phyloP scores from a whole-genome alignment of 192 early-diverging fungal genomes.

The Coemansia sp. region DNA sequence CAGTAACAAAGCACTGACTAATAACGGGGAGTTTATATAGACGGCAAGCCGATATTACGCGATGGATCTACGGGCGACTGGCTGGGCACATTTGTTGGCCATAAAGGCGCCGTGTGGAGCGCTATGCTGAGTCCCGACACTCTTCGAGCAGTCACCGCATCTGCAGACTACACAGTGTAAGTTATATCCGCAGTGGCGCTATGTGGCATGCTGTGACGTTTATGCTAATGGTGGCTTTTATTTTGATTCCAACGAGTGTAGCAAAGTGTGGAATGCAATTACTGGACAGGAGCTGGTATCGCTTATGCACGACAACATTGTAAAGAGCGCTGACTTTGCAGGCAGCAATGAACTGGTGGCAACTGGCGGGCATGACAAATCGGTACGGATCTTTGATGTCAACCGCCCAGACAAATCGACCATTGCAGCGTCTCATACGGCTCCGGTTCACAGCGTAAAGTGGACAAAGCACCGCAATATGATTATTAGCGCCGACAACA shows the following conservation, averaged over 20 bases:
- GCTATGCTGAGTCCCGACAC: constrained; percentile 75
- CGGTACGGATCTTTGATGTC: constrained; percentile 78
- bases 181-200: constrained; percentile 14
- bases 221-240: not conserved
- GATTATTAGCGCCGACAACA: constrained; percentile 63
- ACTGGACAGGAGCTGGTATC: constrained; percentile 69
- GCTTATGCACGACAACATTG: constrained; percentile 77
- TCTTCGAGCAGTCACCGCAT: constrained; percentile 82
- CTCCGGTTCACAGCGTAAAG: constrained; percentile 38
- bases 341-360: constrained; percentile 65
- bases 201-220: not conserved
- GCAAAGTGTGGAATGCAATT: constrained; percentile 84
- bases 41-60: constrained; percentile 82
- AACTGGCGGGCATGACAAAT: constrained; percentile 82
- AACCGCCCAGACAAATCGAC: constrained; percentile 40
- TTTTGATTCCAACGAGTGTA: constrained; percentile 17
- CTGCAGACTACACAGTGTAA: constrained; percentile 86
- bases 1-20: not conserved
- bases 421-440: constrained; percentile 35
- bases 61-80: constrained; percentile 88
- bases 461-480: constrained; percentile 50
- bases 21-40: constrained; percentile 30
- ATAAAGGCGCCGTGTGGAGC: constrained; percentile 92
- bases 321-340: constrained; percentile 78
- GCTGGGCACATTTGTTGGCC: constrained; percentile 88